Evolutionary conservation across 1,284 basidiomycete species (phyloP), one percentile per base, ranked within the genome.

Genomic region (Fomitiporia mediterranea): DNA sequence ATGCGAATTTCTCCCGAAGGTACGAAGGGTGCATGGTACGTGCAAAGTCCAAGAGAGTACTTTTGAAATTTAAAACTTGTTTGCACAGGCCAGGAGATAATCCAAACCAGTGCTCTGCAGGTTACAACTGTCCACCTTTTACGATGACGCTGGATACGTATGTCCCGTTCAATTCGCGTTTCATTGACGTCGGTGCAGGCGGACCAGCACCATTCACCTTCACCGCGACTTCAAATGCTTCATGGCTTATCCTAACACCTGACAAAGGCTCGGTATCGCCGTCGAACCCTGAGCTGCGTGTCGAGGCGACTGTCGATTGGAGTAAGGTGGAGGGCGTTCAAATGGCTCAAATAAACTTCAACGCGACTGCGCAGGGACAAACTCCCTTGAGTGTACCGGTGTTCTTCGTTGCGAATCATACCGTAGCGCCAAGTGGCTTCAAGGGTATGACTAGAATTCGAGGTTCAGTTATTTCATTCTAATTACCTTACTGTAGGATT

Each of bases 1-100:
- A 84, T 86, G 79, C 70, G 85, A 19, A 76, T 84, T 52, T 75
- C 75, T 2, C 77, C 81, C 0, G 84, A 88, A 69, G 78, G 81
- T 13, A 79, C 75, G n/a, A 61, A 71, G 2, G 83, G 76, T 39
- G 76, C 81, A 54, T 84, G 81, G 83, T 81, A 62, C 57, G 71
- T 59, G 8, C 4, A 23, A 7, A 30, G 15, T n/a, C n/a, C n/a
- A n/a, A n/a, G n/a, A n/a, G n/a, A n/a, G n/a, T n/a, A n/a, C n/a
- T n/a, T n/a, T n/a, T n/a, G n/a, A n/a, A 34, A 15, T 17, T 40
- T 23, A 25, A 28, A 28, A 43, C n/a, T 30, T n/a, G 4, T 19
- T 46, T 30, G 11, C 3, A 39, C 7, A 83, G 81, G 81, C 82
- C 82, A 0, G 82, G 82, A 17, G 83, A 84, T 64, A 81, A 83